These are phyloP conservation scores for Fomitopsis betulina DNA, from an alignment of 1,284 basidiomycete genomes.

Conservation along the genomic window DNA sequence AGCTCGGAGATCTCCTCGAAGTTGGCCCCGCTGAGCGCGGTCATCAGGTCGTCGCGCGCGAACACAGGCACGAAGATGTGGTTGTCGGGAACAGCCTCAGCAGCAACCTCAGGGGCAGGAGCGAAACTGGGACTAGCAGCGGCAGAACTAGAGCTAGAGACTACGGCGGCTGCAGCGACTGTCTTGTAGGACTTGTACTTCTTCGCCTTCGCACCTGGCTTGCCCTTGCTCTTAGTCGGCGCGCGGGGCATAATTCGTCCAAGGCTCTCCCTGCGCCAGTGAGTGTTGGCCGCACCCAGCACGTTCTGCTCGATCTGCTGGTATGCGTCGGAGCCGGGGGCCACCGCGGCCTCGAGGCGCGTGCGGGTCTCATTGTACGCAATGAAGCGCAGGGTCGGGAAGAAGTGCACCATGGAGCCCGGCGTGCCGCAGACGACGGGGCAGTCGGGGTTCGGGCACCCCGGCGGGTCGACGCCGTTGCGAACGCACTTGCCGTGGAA, in stretches of 20 bases:
- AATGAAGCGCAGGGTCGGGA: slow-evolving; percentile 41
- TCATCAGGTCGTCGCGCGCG: slow-evolving; percentile 19
- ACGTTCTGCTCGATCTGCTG: slow-evolving; percentile 37
- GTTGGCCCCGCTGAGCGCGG: slow-evolving; percentile 15
- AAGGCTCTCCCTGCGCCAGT: slow-evolving; percentile 4
- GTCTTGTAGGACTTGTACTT: neutral
- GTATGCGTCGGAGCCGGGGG: slow-evolving; percentile 37
- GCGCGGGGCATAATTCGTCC: slow-evolving; percentile 6
- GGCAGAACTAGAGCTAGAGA: neutral
- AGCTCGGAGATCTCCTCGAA: slow-evolving; percentile 1
- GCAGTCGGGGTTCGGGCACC: slow-evolving; percentile 76
- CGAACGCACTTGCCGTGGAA: slow-evolving; percentile 75
- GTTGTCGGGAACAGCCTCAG: slow-evolving; percentile 9
- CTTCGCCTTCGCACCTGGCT: neutral
- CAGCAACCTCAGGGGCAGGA: neutral
- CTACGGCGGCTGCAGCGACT: too few species aligned
- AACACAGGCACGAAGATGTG: slow-evolving; percentile 14
- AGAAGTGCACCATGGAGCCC: slow-evolving; percentile 72
- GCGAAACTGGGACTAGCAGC: neutral
- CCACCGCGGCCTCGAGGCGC: slow-evolving; percentile 31
- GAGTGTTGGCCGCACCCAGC: slow-evolving; percentile 20
- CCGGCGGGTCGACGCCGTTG: slow-evolving; percentile 51
- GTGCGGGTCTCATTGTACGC: slow-evolving; percentile 42
- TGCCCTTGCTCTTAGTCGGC: slow-evolving; percentile 4
- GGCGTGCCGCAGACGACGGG: slow-evolving; percentile 73